Base-by-base conservation (phyloP, 805 yeast species). In the Lipomyces yamadae region DNA sequence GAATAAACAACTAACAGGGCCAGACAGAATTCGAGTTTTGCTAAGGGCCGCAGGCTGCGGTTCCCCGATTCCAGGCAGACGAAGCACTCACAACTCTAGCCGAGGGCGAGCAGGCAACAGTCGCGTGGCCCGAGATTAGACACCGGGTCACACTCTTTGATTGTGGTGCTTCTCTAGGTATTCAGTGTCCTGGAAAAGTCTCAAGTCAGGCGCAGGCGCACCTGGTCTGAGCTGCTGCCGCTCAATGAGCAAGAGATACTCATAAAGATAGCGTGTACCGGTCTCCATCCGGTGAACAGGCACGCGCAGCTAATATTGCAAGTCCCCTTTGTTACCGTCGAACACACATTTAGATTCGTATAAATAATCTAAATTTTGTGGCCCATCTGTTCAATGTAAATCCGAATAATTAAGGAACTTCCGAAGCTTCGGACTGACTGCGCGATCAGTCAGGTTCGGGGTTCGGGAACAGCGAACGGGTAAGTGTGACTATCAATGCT, bases 21-120 rank as follows among this genome's bases (percentile, higher is more conserved):
- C 48, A 4, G 48, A 13, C 48, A 42, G 48, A n/a, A 3, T 11
- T 3, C 48, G 48, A n/a, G 48, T 42, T 13, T 42, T 18, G 48
- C 48, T 13, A 24, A 7, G 24, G 39, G 24, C 48, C 24, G 48
- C 7, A 24, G 48, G 18, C 48, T 42, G 48, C 48, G 18, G 48
- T 42, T 42, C 48, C 48, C 48, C 48, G 7, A 42, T 42, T 42
- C 48, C 48, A 42, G 48, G 48, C 18, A 42, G 48, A 15, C 48
- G 48, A 42, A n/a, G 48, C 24, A 42, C 48, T 13, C 48, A 42
- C 5, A 42, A 13, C n/a, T 24, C 24, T 39, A 13, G 48, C 48
- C 48, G 48, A 39, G 48, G 48, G 48, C 48, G 48, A 39, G 48
- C 48, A 13, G 5, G 1, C 18, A 42, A 15, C 48, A n/a, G 18